These are phyloP conservation scores for Pseudogymnoascus verrucosus DNA, from an alignment of 2,329 filamentous ascomycete genomes.

Conservation along the genomic window DNA sequence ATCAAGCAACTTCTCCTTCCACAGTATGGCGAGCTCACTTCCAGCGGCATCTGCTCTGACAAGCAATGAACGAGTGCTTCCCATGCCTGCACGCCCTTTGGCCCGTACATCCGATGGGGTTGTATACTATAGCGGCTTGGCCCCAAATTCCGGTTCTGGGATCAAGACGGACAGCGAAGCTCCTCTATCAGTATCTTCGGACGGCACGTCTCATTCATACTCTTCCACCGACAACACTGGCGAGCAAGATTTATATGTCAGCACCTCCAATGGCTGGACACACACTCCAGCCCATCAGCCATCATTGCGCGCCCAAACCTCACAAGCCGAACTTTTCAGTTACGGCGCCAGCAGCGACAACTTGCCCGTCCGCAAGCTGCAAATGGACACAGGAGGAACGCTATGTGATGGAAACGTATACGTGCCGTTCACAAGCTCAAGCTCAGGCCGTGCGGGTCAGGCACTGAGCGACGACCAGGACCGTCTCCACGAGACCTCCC, in stretches of 20 bases:
- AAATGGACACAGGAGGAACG: not conserved
- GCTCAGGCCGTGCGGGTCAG: not conserved
- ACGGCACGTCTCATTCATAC: conserved; percentile 31
- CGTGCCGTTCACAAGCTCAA: not conserved
- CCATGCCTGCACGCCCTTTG: conserved; percentile 10
- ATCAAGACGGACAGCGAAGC: not conserved
- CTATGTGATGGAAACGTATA: not conserved
- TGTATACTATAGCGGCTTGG: not conserved
- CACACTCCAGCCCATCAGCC: not conserved
- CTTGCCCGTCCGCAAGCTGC: not conserved
- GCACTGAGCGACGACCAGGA: not conserved
- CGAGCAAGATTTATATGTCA: not conserved
- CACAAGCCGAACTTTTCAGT: not conserved
- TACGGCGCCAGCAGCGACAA: not conserved
- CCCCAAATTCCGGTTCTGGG: not conserved
- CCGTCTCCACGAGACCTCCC: not conserved
- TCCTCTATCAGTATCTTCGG: not conserved
- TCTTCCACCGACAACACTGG: conserved; percentile 7
- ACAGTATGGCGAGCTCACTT: conserved; percentile 13
- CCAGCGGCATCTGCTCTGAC: conserved; percentile 12
- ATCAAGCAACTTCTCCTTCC: conserved; percentile 15
- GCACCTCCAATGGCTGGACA: not conserved
- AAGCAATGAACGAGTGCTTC: conserved; percentile 23
- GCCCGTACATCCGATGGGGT: not conserved
- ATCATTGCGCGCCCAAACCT: not conserved